These are phyloP conservation scores for Lanmaoa rubissima DNA, from an alignment of 768 basidiomycete species.

Conservation along the genomic window DNA sequence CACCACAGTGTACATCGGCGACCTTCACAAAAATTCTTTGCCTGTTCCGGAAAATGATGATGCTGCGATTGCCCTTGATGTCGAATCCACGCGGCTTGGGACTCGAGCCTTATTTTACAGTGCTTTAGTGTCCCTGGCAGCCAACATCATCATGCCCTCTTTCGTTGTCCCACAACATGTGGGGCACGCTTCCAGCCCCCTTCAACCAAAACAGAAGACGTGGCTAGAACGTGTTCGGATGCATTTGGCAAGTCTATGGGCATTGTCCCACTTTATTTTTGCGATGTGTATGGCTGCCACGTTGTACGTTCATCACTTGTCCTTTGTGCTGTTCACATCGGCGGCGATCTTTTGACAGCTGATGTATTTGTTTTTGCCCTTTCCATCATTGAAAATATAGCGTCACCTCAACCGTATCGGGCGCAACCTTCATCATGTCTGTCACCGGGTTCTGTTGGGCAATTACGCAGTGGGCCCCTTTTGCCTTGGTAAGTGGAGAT, in stretches of 20 bases:
- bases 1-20: constrained; percentile 83
- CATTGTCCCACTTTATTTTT: constrained; percentile 71
- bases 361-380: constrained; percentile 8
- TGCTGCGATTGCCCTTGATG: constrained; percentile 43
- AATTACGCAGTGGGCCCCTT: constrained; percentile 90
- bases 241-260: constrained; percentile 74
- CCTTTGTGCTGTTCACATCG: constrained; percentile 7
- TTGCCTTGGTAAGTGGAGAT: constrained; percentile 63
- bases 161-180: constrained; percentile 41
- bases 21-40: constrained; percentile 65
- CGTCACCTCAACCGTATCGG: constrained; percentile 64
- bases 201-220: constrained; percentile 15
- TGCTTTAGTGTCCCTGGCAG: constrained; percentile 61
- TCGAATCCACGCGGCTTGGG: constrained; percentile 78
- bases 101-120: constrained; percentile 81
- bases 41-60: constrained; percentile 29
- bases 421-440: constrained; percentile 74
- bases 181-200: constrained; percentile 14
- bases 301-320: constrained; percentile 53
- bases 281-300: constrained; percentile 77
- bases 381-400: constrained; percentile 38
- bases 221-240: constrained; percentile 50
- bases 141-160: constrained; percentile 70
- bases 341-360: constrained; percentile 12
- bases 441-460: constrained; percentile 92